Evolutionary conservation across 192 early-diverging fungal genomes (phyloP).

Genomic region (Rhizophagus sp.): DNA sequence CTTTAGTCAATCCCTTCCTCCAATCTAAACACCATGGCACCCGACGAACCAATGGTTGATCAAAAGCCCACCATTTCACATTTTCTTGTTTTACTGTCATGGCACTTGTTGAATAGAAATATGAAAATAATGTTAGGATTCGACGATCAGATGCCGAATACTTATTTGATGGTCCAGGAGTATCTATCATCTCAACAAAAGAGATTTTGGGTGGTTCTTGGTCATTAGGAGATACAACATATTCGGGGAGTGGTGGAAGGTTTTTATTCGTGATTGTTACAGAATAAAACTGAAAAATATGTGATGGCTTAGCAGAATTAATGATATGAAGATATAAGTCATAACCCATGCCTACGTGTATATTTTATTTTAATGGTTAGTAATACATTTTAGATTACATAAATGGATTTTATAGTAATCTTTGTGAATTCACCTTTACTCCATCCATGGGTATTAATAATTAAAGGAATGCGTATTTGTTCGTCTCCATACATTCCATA

Average conservation of each 20-base stretch:
- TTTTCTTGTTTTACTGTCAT: conserved; percentile 11
- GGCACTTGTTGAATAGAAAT: conserved; percentile 57
- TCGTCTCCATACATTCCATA: conserved; percentile 32
- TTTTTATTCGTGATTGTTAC: conserved; percentile 38
- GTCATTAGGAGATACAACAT: conserved; percentile 34
- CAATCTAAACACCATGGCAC: conserved; percentile 66
- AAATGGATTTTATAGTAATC: not conserved
- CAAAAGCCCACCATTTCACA: conserved; percentile 54
- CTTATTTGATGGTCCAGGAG: conserved; percentile 27
- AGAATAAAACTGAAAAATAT: conserved; percentile 64
- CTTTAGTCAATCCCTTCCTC: conserved; percentile 47
- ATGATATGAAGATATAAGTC: conserved; percentile 76
- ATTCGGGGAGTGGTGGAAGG: conserved; percentile 44
- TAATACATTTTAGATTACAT: not conserved
- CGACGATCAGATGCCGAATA: conserved; percentile 61
- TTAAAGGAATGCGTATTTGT: conserved; percentile 65
- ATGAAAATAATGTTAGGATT: conserved; percentile 62
- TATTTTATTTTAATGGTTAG: not conserved
- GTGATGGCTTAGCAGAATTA: conserved; percentile 59
- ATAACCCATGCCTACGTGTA: conserved; percentile 66
- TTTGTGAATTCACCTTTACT: conserved; percentile 61
- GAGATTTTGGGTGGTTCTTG: conserved; percentile 27
- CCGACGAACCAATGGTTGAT: conserved; percentile 50
- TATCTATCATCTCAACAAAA: conserved; percentile 28
- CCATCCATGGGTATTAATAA: conserved; percentile 97